A percentile compares a stretch with the other conserved stretches of the same genome.
Evolutionary conservation across 1,284 basidiomycete species (phyloP).

Genomic region (Melanopsichium pennsylvanicum): DNA sequence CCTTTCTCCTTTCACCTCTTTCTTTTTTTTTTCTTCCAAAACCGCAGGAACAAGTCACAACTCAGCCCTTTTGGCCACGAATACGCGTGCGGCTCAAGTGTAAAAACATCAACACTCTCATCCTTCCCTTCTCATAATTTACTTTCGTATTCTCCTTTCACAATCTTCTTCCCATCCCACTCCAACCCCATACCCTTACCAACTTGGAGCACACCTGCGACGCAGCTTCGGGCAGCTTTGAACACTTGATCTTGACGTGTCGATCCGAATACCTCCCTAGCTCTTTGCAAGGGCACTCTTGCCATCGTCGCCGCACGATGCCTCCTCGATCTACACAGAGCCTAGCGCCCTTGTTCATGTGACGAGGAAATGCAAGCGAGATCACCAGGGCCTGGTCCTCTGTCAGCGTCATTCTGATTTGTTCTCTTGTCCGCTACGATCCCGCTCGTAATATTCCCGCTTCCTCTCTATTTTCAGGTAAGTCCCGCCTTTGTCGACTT

Average conservation of each 20-base stretch:
- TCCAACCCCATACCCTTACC: not conserved
- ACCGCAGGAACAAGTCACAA: constrained; percentile 12
- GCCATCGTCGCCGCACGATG: constrained; percentile 38
- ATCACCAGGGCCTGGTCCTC: constrained; percentile 7
- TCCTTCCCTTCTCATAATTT: not conserved
- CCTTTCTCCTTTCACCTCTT: not conserved
- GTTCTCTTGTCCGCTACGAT: not conserved
- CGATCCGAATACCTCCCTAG: constrained; percentile 7
- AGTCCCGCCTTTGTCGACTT: constrained; percentile 5
- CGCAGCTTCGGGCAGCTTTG: not conserved
- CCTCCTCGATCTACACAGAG: constrained; percentile 38
- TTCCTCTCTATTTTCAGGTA: constrained; percentile 13
- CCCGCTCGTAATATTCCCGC: not conserved
- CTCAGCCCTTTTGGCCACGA: not conserved
- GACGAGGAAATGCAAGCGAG: constrained; percentile 34
- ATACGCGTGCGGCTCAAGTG: not conserved
- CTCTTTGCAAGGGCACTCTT: constrained; percentile 42
- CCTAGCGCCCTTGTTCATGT: not conserved
- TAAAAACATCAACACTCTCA: not conserved
- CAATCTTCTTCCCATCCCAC: not conserved
- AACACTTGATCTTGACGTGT: not conserved
- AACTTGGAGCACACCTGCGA: not conserved
- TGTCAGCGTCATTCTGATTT: not conserved
- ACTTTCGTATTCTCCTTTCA: not conserved
- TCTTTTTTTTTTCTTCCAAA: not conserved